A percentile compares a stretch with the other conserved stretches of the same genome.
Conservation (phyloP, 2,329 filamentous ascomycete species). For the Emericellopsis cladophorae region DNA sequence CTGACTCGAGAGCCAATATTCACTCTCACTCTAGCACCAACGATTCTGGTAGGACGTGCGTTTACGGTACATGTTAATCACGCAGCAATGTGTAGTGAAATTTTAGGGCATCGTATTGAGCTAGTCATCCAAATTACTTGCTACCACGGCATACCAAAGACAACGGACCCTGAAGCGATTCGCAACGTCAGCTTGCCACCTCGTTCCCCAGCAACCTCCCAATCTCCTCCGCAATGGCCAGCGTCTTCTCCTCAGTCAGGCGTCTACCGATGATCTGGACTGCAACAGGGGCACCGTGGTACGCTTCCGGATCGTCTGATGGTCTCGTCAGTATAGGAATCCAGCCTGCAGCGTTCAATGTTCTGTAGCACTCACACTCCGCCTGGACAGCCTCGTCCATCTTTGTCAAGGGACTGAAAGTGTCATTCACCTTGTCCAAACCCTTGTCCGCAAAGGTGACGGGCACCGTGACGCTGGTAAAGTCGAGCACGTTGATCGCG, state of each 20-base stretch:
- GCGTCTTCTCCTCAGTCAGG: conserved; percentile 14
- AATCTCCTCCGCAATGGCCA: conserved; percentile 4
- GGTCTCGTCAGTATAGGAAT: too few species aligned
- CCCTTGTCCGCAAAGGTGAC: conserved; percentile 20
- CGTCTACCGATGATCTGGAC: conserved; percentile 14
- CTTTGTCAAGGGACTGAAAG: conserved; percentile 1
- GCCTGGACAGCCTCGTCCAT: conserved; percentile 12
- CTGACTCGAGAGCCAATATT: too few species aligned
- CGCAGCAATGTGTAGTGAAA: too few species aligned
- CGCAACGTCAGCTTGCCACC: background rate
- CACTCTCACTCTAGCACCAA: too few species aligned
- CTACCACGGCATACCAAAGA: background rate
- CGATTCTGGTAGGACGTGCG: too few species aligned
- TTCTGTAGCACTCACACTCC: conserved; percentile 14
- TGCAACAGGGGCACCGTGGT: conserved; percentile 11
- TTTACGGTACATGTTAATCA: too few species aligned
- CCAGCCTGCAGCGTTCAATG: conserved; percentile 4
- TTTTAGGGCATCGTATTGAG: too few species aligned
- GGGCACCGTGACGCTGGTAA: conserved; percentile 49
- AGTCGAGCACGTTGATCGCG: conserved; percentile 59
- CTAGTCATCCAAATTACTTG: too few species aligned
- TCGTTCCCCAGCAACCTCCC: conserved; percentile 4
- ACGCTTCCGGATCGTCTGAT: conserved; percentile 10
- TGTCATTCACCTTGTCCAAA: conserved; percentile 10
- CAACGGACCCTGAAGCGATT: background rate